Evolutionary conservation across 2,329 filamentous ascomycete genomes (phyloP).

Genomic region (Arthrinium phaeospermum): DNA sequence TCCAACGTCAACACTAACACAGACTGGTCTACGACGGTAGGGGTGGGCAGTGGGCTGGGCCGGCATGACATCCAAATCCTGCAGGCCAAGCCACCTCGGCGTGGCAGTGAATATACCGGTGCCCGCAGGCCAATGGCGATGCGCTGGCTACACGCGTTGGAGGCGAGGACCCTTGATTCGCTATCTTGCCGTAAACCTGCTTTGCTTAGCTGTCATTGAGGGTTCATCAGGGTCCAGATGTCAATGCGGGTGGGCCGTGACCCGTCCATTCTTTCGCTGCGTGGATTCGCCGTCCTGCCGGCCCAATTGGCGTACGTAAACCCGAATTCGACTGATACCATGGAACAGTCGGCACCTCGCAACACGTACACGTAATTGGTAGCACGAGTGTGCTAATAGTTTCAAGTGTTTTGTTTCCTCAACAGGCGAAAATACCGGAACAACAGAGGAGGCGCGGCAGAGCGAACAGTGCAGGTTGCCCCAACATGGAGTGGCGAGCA

Average conservation of each 20-base stretch:
- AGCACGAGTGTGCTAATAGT: background rate
- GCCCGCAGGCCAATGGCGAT: background rate
- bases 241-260: background rate
- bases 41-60: background rate
- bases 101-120: conserved; percentile 3
- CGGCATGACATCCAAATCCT: background rate
- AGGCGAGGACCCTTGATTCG: background rate
- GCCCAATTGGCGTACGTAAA: background rate
- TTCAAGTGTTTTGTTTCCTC: background rate
- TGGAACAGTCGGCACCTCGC: conserved; percentile 1
- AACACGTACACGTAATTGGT: conserved; percentile 3
- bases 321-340: background rate
- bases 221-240: background rate
- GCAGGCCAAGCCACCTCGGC: background rate
- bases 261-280: background rate
- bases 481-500: background rate
- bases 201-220: conserved; percentile 13
- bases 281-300: background rate
- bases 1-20: conserved; percentile 2
- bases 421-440: background rate
- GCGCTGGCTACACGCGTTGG: background rate
- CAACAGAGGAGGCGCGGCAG: background rate
- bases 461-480: background rate
- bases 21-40: background rate
- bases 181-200: background rate